A percentile compares a stretch with the other conserved stretches of the same genome.
Conservation (phyloP, 1,284 basidiomycete species). For the Cerioporus squamosus region DNA sequence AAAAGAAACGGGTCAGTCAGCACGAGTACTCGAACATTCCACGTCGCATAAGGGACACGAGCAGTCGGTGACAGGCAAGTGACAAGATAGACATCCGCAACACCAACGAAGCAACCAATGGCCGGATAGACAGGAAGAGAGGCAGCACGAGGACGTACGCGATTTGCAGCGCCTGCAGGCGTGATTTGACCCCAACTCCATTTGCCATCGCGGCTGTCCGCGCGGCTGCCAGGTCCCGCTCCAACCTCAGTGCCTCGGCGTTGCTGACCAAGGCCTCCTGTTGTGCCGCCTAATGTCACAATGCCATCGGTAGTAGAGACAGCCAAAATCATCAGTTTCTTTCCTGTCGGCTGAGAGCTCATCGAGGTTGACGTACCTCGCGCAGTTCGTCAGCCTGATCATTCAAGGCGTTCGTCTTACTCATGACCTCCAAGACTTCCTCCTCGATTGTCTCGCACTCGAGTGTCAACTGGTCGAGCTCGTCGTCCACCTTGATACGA, state of each 20-base stretch:
- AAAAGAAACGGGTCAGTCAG: neutral
- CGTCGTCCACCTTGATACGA: slow-evolving; percentile 76
- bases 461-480: slow-evolving; percentile 74
- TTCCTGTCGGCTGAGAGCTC: too few relatives aligned
- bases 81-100: neutral
- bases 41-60: neutral
- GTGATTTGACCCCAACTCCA: slow-evolving; percentile 79
- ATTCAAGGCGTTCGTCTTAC: slow-evolving; percentile 66
- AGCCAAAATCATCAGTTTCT: too few relatives aligned
- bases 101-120: neutral
- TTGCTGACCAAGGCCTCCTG: slow-evolving; percentile 68
- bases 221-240: slow-evolving; percentile 71
- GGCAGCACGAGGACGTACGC: slow-evolving; percentile 36
- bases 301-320: neutral
- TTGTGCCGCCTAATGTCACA: slow-evolving; percentile 69
- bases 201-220: slow-evolving; percentile 74
- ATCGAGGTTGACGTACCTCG: slow-evolving; percentile 54
- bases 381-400: slow-evolving; percentile 81
- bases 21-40: neutral
- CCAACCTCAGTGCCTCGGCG: slow-evolving; percentile 63
- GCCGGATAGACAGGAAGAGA: slow-evolving; percentile 1
- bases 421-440: slow-evolving; percentile 70
- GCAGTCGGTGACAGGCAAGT: neutral
- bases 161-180: slow-evolving; percentile 68
- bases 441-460: slow-evolving; percentile 81